Base-by-base conservation (phyloP, 495 filamentous ascomycete species). In the Neurospora discreta region DNA sequence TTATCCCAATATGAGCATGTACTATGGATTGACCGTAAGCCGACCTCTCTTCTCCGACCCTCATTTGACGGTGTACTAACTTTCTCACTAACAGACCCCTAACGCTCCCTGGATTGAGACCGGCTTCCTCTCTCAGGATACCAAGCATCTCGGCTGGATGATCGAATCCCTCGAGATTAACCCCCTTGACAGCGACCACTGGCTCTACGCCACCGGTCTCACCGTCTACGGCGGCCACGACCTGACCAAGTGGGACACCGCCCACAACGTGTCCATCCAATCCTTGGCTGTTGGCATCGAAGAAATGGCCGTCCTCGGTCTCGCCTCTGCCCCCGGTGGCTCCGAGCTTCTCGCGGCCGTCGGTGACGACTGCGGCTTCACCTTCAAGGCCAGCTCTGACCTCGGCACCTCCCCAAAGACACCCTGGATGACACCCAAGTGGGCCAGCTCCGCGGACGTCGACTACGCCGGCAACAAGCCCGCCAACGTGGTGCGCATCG, bases 91-190 rank as follows among this genome's bases (percentile, higher is more conserved):
- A 10, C 71, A 76, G 71, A 80, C 81, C 67, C 76, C 78, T 39
- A 84, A 79, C 69, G 85, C 80, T 15, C 85, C 83, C 39, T 86
- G 85, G 85, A 82, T 83, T 76, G 81, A 82, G 75, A 75, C 80
- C 40, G 84, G 81, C 39, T 85, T 84, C 71, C 70, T 85, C 36
- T 81, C 82, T 18, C 75, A 77, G 13, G 84, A 85, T 71, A 83
- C 76, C 20, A 85, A 85, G 76, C 81, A 82, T 40, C 80, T 89
- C 30, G 88, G 88, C 43, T 89, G 88, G 88, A 89, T 89, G 88
- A 87, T 90, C 39, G 87, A 89, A 69, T 81, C 86, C 0, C 80
- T 90, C 23, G 84, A 85, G 16, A 89, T 90, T 69, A 82, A 90
- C 72, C 88, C 88, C 2, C 80, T 84, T 26, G 85, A 90, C 73